Evolutionary conservation across 176 grass and related monocot genomes (phyloP), one percentile per base, ranked within the genome.

Genomic region (Triticum timopheevii): DNA sequence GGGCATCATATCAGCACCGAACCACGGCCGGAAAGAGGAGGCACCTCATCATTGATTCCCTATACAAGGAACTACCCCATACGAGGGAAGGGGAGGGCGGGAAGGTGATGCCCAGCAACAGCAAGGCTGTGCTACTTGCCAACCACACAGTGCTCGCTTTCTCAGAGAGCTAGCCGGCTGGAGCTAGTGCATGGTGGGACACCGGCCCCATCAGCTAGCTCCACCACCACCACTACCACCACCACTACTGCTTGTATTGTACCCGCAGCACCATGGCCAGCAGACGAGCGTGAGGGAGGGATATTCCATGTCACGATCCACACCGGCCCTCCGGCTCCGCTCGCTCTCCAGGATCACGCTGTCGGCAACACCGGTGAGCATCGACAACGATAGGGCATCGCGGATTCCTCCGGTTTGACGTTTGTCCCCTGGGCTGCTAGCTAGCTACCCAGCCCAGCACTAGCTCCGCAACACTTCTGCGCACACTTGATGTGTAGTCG

Each of bases 271-370:
- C 87, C 73, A 88, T 52, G 49, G 75, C 64, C 27, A 49, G n/a
- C 8, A 25, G 75, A 13, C 6, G 50, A 78, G 50, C 76, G 23
- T 10, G 65, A 45, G 34, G 27, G 30, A 80, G 85, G 89, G 80
- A 90, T 90, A 90, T 90, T 87, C 89, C 84, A 80, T 80, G 56
- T 87, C 85, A 79, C 80, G 22, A 64, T 82, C 75, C 74, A 73
- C 40, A 56, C 65, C 34, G 7, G 4, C 72, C 69, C 28, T 61
- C 25, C 13, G 61, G 23, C 77, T 58, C 33, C 44, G 61, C 82
- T 76, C 17, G 34, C 65, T 47, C 77, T 75, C 39, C 0, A 8
- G 84, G 84, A 90, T 90, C 66, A 35, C 31, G 65, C 36, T 87
- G 89, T 87, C 84, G 75, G 84, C 44, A 47, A 75, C 85, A 59